Conservation (phyloP, 1,284 basidiomycete genomes). For the Hymenochaete sp. region DNA sequence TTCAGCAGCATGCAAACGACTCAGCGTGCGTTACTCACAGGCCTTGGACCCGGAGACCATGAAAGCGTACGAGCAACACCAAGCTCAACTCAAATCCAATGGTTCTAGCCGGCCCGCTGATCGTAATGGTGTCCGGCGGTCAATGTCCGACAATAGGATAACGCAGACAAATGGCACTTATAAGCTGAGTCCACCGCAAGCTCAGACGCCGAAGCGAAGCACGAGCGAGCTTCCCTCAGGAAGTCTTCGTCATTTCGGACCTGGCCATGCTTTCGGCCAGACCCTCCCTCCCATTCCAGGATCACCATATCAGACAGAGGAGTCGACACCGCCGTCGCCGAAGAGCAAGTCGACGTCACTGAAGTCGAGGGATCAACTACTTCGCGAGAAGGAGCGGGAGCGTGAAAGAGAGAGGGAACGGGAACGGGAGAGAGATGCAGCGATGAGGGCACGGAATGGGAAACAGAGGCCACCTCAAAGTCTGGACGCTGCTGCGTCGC, state of each 20-base stretch:
- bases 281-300: slow-evolving; percentile 30
- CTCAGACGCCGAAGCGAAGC: slow-evolving; percentile 6
- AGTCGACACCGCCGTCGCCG: slow-evolving; percentile 28
- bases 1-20: slow-evolving; percentile 62
- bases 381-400: slow-evolving; percentile 6
- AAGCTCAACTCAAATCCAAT: not conserved
- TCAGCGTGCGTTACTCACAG: slow-evolving; percentile 28
- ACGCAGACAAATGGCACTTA: slow-evolving; percentile 1
- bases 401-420: slow-evolving; percentile 16
- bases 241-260: not conserved
- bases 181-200: slow-evolving; percentile 3
- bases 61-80: slow-evolving; percentile 6
- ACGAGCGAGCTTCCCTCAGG: not conserved
- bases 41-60: slow-evolving; percentile 13
- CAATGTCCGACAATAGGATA: slow-evolving; percentile 8
- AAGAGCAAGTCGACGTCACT: slow-evolving; percentile 23
- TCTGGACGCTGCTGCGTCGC: slow-evolving; percentile 33
- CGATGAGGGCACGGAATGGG: not conserved
- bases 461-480: slow-evolving; percentile 29
- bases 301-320: slow-evolving; percentile 30
- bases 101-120: not conserved
- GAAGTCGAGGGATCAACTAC: slow-evolving; percentile 21
- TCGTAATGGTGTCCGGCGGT: slow-evolving; percentile 7
- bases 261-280: slow-evolving; percentile 4
- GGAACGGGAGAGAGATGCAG: slow-evolving; percentile 23